Conservation (phyloP, 306 rosid genomes). For the Macrotyloma uniflorum region DNA sequence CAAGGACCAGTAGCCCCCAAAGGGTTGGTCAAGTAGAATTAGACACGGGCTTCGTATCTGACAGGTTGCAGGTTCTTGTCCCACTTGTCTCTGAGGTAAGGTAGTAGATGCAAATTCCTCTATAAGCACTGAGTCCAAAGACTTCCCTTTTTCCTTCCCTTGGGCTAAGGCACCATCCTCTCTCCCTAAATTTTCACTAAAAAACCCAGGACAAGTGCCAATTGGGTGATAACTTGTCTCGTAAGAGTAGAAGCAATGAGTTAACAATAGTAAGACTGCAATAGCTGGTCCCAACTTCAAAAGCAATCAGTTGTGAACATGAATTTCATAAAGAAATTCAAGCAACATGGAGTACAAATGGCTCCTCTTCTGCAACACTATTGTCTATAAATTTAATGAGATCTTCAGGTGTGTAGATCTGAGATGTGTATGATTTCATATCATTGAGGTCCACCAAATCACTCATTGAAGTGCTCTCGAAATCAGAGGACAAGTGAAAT, state of each 20-base stretch:
- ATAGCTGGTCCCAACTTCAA: slow-evolving; percentile 26
- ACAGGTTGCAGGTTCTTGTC: neutral
- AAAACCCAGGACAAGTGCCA: neutral
- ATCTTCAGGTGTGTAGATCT: slow-evolving; percentile 57
- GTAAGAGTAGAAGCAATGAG: neutral
- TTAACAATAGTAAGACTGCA: slow-evolving; percentile 19
- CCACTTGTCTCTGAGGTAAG: neutral
- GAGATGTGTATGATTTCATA: slow-evolving; percentile 47
- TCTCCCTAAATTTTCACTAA: neutral
- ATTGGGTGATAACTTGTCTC: slow-evolving; percentile 9
- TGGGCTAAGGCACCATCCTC: neutral
- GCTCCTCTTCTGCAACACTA: slow-evolving; percentile 37
- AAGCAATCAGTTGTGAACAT: slow-evolving; percentile 15
- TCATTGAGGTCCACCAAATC: slow-evolving; percentile 44
- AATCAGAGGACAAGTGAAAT: slow-evolving; percentile 32
- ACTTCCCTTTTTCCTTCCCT: neutral
- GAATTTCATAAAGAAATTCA: slow-evolving; percentile 19
- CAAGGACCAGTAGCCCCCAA: neutral
- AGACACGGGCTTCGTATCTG: neutral
- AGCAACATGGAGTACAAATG: neutral
- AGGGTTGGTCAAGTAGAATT: neutral
- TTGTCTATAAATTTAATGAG: slow-evolving; percentile 58
- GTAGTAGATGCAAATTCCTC: neutral
- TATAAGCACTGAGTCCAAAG: too few relatives aligned
- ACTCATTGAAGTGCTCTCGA: slow-evolving; percentile 39